Evolutionary conservation across 2,329 filamentous ascomycete genomes (phyloP), one percentile per base, ranked within the genome.

Genomic region (Rhinocladiella mackenziei): DNA sequence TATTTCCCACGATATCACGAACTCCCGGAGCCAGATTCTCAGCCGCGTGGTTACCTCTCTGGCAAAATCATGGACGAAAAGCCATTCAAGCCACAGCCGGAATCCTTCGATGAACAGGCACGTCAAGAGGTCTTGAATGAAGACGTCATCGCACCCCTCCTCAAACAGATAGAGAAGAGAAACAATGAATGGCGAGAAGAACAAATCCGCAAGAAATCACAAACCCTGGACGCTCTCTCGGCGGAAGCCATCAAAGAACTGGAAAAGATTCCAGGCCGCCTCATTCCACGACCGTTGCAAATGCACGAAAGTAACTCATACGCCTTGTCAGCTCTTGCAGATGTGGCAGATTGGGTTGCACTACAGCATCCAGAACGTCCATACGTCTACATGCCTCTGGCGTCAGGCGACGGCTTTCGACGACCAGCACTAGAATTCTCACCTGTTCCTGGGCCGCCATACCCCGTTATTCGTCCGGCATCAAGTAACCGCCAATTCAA

Each of bases 21-120:
- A 40, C 20, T 54, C 10, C 54, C 52, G 4, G 53, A 56, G 40
- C 38, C 54, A 9, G 37, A 54, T 40, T 40, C 44, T 18, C 46
- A 50, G 26, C 41, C 47, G 13, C 50, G 56, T 5, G 56, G 56
- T 5, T 58, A 56, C 36, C 44, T 41, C 18, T 58, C 56, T 11
- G 25, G 34, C n/a, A 44, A 34, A 20, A 53, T 58, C 36, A 49
- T 39, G 28, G 55, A 57, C 32, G 56, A 58, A 35, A 56, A 56
- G 29, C 34, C 54, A 6, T 56, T 54, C 47, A 53, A 50, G 33
- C 45, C 41, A 28, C 39, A 45, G 18, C 32, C 55, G 8, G 33
- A 43, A 18, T 48, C 48, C 8, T 54, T 50, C 25, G 48, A 57
- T 23, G 54, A 58, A 33, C 45, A 49, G 29, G 54, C 48, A 11